Evolutionary conservation across 1,139 yeast genomes (phyloP).

Genomic region (Meyerozyma guilliermondii): DNA sequence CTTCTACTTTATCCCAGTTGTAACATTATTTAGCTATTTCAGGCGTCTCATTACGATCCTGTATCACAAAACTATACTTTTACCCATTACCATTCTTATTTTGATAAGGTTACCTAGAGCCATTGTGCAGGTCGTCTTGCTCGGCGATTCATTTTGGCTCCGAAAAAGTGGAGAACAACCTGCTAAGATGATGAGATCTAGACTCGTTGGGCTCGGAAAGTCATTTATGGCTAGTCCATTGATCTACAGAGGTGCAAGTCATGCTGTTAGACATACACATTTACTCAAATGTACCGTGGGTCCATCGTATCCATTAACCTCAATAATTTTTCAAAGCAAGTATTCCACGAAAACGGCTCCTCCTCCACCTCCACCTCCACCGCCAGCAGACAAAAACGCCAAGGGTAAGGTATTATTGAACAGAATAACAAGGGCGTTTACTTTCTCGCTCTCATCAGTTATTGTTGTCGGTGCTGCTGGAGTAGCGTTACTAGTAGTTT

Average conservation of each 20-base stretch:
- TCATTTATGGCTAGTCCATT: not conserved
- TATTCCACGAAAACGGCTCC: slow-evolving; percentile 21
- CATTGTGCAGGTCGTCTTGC: not conserved
- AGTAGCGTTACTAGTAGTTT: slow-evolving; percentile 64
- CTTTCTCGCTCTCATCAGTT: slow-evolving; percentile 57
- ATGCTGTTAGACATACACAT: not conserved
- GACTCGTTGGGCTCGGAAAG: not conserved
- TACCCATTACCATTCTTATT: too few species aligned
- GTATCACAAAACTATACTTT: not conserved
- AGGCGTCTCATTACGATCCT: not conserved
- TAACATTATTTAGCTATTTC: too few species aligned
- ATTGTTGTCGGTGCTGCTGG: slow-evolving; percentile 67
- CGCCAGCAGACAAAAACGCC: slow-evolving; percentile 36
- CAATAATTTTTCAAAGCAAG: slow-evolving; percentile 2
- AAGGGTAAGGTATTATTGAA: slow-evolving; percentile 34
- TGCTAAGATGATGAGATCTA: not conserved
- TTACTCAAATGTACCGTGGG: not conserved
- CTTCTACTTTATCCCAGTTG: too few species aligned
- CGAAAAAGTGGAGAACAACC: not conserved
- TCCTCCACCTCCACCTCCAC: slow-evolving; percentile 21
- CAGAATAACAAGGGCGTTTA: slow-evolving; percentile 49
- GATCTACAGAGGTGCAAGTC: not conserved
- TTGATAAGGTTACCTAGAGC: too few species aligned
- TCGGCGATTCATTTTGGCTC: not conserved
- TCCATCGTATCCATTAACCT: not conserved